A percentile compares a stretch with the other conserved stretches of the same genome.
phyloP scores from a whole-genome alignment of 495 filamentous ascomycete species.

The Penicillium paxilli region DNA sequence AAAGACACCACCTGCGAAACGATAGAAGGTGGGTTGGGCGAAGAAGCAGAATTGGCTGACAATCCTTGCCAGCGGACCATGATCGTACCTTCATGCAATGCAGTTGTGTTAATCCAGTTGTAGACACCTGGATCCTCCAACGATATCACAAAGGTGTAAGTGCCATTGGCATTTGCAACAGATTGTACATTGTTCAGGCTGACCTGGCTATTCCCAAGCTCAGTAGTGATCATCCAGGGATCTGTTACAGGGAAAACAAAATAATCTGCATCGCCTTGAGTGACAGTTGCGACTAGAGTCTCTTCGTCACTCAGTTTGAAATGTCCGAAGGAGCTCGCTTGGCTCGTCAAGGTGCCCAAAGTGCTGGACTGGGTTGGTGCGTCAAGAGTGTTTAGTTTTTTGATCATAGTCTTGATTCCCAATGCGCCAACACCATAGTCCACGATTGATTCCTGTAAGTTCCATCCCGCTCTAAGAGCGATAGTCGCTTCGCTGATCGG shows the following conservation, averaged over 20 bases:
- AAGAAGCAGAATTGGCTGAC: not conserved
- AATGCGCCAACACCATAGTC: conserved; percentile 13
- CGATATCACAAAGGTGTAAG: conserved; percentile 15
- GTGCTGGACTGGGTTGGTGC: conserved; percentile 14
- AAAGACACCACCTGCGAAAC: not conserved
- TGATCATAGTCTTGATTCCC: conserved; percentile 10
- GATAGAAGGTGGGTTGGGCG: not conserved
- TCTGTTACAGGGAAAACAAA: conserved; percentile 13
- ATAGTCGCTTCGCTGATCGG: conserved; percentile 4
- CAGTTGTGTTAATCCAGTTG: conserved; percentile 14
- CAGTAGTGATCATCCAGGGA: conserved; percentile 10
- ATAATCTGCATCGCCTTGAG: conserved; percentile 11
- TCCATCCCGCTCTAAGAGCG: conserved; percentile 1
- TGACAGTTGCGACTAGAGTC: conserved; percentile 14
- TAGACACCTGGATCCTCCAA: conserved; percentile 10
- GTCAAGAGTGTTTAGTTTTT: conserved; percentile 12
- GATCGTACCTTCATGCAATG: conserved; percentile 10
- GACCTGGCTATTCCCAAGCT: conserved; percentile 2
- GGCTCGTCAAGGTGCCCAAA: conserved; percentile 12
- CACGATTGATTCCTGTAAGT: conserved; percentile 14
- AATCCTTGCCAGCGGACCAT: conserved; percentile 21
- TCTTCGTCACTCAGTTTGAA: conserved; percentile 8
- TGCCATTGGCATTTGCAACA: conserved; percentile 4
- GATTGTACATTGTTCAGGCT: not conserved
- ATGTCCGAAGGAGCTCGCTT: conserved; percentile 19